These are phyloP conservation scores for Brassica cretica DNA, from an alignment of 345 rosid species.

Conservation along the genomic window DNA sequence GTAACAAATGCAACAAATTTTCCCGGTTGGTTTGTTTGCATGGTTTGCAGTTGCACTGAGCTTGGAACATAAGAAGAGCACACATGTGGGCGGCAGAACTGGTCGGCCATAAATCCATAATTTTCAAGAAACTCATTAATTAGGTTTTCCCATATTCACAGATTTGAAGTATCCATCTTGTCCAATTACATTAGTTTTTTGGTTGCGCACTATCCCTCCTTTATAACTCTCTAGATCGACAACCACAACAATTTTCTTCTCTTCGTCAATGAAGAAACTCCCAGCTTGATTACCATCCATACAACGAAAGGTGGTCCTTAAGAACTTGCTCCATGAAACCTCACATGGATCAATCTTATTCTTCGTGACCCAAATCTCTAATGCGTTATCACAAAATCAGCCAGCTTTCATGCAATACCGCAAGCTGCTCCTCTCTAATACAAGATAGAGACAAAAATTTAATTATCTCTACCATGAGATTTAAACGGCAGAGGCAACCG, in stretches of 20 bases:
- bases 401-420: background rate
- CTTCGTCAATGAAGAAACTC: background rate
- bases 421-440: background rate
- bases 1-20: slow-evolving; percentile 16
- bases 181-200: background rate
- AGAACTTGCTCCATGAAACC: slow-evolving; percentile 5
- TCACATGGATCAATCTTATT: background rate
- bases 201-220: background rate
- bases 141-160: background rate
- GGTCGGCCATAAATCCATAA: background rate
- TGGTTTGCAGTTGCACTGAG: background rate
- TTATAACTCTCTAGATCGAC: background rate
- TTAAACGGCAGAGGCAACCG: background rate
- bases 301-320: background rate
- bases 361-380: slow-evolving; percentile 16
- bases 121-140: background rate
- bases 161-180: background rate
- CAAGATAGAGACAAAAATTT: background rate
- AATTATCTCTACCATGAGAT: background rate
- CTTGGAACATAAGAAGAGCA: background rate
- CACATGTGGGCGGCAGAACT: background rate
- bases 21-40: background rate
- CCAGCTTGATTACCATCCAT: background rate
- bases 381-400: background rate
- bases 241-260: background rate